A percentile compares a stretch with the other conserved stretches of the same genome.
phyloP scores from a whole-genome alignment of 2,329 filamentous ascomycete genomes.

The Cordyceps pruinosa region DNA sequence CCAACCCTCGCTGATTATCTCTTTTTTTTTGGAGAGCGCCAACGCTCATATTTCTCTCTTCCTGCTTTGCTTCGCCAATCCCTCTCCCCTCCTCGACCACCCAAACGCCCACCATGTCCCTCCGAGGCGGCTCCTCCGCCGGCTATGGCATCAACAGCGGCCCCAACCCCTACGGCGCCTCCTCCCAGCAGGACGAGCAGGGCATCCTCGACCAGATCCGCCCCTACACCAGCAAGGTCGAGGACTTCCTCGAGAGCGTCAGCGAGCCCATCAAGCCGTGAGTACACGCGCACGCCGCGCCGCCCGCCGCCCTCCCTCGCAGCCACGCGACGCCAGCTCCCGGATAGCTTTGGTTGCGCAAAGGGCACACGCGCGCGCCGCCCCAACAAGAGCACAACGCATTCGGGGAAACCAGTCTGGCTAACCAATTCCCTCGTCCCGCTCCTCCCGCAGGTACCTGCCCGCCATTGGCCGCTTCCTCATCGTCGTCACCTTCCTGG shows the following conservation, averaged over 20 bases:
- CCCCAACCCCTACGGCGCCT: slow-evolving; percentile 58
- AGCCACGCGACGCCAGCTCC: neutral
- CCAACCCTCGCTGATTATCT: too few species aligned
- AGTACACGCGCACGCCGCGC: slow-evolving; percentile 18
- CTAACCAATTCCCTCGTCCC: slow-evolving; percentile 14
- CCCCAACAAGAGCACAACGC: neutral
- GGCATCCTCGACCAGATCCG: slow-evolving; percentile 72
- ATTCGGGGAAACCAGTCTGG: neutral
- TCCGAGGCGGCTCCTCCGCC: slow-evolving; percentile 58
- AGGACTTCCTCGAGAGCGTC: slow-evolving; percentile 80
- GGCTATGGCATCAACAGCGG: slow-evolving; percentile 78
- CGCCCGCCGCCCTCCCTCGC: neutral
- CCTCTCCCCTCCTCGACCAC: neutral
- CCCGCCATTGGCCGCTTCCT: slow-evolving; percentile 94
- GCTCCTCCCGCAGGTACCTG: slow-evolving; percentile 58
- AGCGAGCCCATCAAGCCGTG: slow-evolving; percentile 93
- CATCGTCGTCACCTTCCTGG: slow-evolving; percentile 96
- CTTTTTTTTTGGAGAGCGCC: too few species aligned
- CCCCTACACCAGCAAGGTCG: slow-evolving; percentile 95
- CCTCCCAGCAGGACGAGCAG: slow-evolving; percentile 52
- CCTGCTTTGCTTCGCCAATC: neutral
- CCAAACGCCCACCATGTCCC: slow-evolving; percentile 26
- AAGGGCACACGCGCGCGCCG: neutral
- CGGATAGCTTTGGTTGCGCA: too few species aligned
- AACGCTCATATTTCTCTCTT: too few species aligned